These are phyloP conservation scores for Candida sp. DNA, from an alignment of 1,139 yeast species.

Conservation along the genomic window DNA sequence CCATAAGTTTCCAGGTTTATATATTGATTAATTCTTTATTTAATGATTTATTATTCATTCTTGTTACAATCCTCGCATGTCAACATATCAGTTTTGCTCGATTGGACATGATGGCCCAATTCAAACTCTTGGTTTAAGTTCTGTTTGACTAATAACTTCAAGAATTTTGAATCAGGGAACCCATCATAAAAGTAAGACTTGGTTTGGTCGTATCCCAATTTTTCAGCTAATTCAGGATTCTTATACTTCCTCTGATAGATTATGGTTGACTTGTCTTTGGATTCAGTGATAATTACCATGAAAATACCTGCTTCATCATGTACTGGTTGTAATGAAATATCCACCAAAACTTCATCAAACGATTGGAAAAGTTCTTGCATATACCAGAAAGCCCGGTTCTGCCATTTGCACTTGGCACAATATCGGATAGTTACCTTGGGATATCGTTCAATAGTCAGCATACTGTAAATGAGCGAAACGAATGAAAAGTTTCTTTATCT, in stretches of 20 bases:
- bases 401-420: conserved; percentile 48
- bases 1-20: too few relatives aligned
- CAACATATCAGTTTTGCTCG: neutral
- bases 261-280: conserved; percentile 12
- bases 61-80: conserved; percentile 12
- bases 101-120: conserved; percentile 28
- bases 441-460: conserved; percentile 6
- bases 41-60: conserved; percentile 6
- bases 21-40: too few relatives aligned
- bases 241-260: conserved; percentile 39
- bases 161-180: conserved; percentile 43
- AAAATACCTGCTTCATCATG: conserved; percentile 37
- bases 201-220: conserved; percentile 17
- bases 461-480: too few relatives aligned
- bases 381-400: conserved; percentile 46
- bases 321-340: conserved; percentile 38
- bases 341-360: conserved; percentile 35
- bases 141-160: conserved; percentile 34
- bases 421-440: conserved; percentile 37
- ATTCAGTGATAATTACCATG: conserved; percentile 19
- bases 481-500: too few relatives aligned
- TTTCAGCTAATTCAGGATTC: conserved; percentile 14
- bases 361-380: conserved; percentile 43
- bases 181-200: conserved; percentile 38
- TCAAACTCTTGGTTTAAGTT: conserved; percentile 18